Percentiles rank a stretch among this genome's conserved stretches.
Conservation (phyloP, 2,329 filamentous ascomycete species). For the Alternaria sp. region DNA sequence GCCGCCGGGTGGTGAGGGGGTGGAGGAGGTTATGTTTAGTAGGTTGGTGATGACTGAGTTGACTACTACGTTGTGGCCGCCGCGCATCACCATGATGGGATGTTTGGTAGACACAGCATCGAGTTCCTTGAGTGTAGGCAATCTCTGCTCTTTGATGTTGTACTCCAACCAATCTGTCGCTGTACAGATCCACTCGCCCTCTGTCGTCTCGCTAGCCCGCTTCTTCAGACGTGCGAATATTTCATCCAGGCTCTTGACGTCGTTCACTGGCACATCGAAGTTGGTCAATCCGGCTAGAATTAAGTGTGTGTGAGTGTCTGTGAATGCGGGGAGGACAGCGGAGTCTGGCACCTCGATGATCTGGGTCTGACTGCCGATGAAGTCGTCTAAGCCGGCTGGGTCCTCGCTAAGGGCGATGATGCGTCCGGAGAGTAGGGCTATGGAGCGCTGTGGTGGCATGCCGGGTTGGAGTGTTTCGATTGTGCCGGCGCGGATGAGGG, state of each 20-base stretch:
- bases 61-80: background rate
- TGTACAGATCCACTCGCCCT: background rate
- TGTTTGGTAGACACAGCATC: background rate
- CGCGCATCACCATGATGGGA: background rate
- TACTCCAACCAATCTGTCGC: background rate
- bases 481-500: background rate
- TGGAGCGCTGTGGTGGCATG: background rate
- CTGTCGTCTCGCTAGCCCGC: background rate
- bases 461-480: background rate
- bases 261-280: rapidly evolving
- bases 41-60: rapidly evolving
- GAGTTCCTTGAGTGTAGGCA: background rate
- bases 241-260: background rate
- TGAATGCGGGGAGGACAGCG: background rate
- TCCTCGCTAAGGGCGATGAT: background rate
- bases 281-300: background rate
- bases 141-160: background rate
- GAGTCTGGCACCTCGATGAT: background rate
- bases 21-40: background rate
- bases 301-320: background rate
- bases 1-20: background rate
- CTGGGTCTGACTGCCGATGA: background rate
- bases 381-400: background rate
- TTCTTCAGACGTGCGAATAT: background rate
- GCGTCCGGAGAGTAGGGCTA: background rate